Evolutionary conservation across 1,284 basidiomycete species (phyloP).

Genomic region (Meripilus lineatus): DNA sequence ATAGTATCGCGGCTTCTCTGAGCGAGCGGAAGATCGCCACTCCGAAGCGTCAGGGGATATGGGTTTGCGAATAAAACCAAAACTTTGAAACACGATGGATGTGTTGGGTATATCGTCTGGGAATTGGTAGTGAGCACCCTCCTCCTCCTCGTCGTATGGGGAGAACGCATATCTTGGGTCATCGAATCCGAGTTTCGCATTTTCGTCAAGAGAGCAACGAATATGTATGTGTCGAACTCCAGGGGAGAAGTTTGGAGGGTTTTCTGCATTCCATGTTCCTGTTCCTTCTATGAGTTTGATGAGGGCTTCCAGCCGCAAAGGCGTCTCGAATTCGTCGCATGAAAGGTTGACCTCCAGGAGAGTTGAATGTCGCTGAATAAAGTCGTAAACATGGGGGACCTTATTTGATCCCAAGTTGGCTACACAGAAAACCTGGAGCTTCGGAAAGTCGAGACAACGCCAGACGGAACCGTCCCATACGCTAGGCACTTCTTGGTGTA

Average conservation of each 20-base stretch:
- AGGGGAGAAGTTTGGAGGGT: not conserved
- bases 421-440: conserved; percentile 5
- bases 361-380: conserved; percentile 9
- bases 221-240: no score
- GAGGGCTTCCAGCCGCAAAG: conserved; percentile 4
- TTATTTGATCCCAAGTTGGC: not conserved
- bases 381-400: conserved; percentile 3
- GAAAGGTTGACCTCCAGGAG: conserved; percentile 8
- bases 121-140: not conserved
- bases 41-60: conserved; percentile 4
- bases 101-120: conserved; percentile 3
- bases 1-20: conserved; percentile 6
- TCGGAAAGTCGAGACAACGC: conserved; percentile 4
- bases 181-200: not conserved
- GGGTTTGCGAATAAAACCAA: conserved; percentile 13
- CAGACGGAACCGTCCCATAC: no score
- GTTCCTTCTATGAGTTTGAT: conserved; percentile 11
- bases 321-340: not conserved
- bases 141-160: no score
- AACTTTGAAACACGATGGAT: conserved; percentile 4
- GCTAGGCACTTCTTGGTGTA: no score
- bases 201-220: not conserved
- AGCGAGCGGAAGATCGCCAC: conserved; percentile 3
- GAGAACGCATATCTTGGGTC: no score
- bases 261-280: conserved; percentile 2